These are phyloP conservation scores for Cyberlindnera maritima DNA, from an alignment of 805 yeast genomes.

Conservation along the genomic window DNA sequence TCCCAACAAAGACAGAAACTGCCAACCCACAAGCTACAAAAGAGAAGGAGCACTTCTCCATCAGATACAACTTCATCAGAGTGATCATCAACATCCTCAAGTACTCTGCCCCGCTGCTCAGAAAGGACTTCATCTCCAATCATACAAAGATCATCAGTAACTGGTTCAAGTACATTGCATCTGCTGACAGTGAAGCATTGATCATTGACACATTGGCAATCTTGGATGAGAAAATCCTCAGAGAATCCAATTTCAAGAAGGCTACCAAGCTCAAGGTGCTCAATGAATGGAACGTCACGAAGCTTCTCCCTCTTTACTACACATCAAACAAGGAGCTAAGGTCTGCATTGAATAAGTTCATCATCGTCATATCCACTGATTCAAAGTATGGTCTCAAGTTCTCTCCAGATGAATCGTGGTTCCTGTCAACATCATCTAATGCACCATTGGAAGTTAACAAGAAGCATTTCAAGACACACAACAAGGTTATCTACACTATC, in stretches of 20 bases:
- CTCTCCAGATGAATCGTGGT: slow-evolving; percentile 52
- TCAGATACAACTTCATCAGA: slow-evolving; percentile 56
- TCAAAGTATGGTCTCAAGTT: slow-evolving; percentile 44
- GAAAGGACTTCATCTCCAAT: slow-evolving; percentile 62
- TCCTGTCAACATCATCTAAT: slow-evolving; percentile 28
- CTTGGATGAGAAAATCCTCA: slow-evolving; percentile 49
- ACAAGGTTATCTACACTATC: slow-evolving; percentile 62
- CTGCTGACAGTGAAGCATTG: slow-evolving; percentile 48
- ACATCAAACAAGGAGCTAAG: slow-evolving; percentile 36
- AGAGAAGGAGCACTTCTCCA: slow-evolving; percentile 37
- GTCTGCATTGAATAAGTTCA: slow-evolving; percentile 41
- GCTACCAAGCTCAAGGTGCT: slow-evolving; percentile 71
- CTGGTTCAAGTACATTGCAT: slow-evolving; percentile 62
- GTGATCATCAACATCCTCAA: slow-evolving; percentile 58
- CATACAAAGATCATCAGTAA: slow-evolving; percentile 57
- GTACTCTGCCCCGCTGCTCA: slow-evolving; percentile 47
- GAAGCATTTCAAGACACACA: slow-evolving; percentile 56
- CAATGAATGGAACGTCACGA: slow-evolving; percentile 70
- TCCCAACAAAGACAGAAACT: slow-evolving; percentile 49
- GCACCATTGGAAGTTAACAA: slow-evolving; percentile 43
- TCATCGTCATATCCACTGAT: slow-evolving; percentile 49
- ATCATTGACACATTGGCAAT: slow-evolving; percentile 42
- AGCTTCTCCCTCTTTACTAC: slow-evolving; percentile 51
- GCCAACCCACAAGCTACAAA: slow-evolving; percentile 34
- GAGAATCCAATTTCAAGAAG: slow-evolving; percentile 60